Base-by-base conservation (phyloP, 2,329 filamentous ascomycete species). In the Pseudocercospora crystallina region DNA sequence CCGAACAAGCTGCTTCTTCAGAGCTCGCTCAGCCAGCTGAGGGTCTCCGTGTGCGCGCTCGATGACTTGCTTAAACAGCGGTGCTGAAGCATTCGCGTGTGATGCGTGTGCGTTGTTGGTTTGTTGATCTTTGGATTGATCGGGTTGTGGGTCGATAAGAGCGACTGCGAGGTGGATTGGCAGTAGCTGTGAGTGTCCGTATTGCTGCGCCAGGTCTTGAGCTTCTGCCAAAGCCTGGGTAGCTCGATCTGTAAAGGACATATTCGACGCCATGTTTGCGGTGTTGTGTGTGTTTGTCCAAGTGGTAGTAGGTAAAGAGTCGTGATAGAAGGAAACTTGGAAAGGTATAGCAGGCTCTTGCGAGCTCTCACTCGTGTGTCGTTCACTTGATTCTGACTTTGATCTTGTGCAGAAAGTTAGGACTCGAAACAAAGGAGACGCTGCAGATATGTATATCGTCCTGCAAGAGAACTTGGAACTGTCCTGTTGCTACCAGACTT, bases 201-300 rank as follows among this genome's bases (percentile, higher is more conserved):
- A 95, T 75, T 94, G 86, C 71, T 90, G 85, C 61, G 92, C 90
- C 64, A 97, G 80, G 53, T 82, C 79, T 79, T 94, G 91, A 71
- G 91, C 89, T 71, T 96, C 90, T 65, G 88, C 83, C 68, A 99
- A 80, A 65, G 92, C 88, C 76, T 92, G 89, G 69, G 91, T 88
- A 60, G 89, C 94, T 74, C 88, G 80, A 74, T 97, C 92, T 60
- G 94, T 99, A 70, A 96, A 96, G 69, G 95, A 86, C 85, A 91
- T 89, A 65, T 85, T 82, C 45, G 84, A 81, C 72, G 80, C 82
- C 87, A 90, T 89, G 61, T 61, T 82, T 52, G 61, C 49, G 44
- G 49, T 57, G 12, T n/a, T 42, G 30, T 37, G 36, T 20, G 41
- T 38, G 42, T 20, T 2, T n/a, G 39, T 30, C 14, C 20, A 30